Base-by-base conservation (phyloP, 139 green algal species). In the Edaphochlamys debaryana region DNA sequence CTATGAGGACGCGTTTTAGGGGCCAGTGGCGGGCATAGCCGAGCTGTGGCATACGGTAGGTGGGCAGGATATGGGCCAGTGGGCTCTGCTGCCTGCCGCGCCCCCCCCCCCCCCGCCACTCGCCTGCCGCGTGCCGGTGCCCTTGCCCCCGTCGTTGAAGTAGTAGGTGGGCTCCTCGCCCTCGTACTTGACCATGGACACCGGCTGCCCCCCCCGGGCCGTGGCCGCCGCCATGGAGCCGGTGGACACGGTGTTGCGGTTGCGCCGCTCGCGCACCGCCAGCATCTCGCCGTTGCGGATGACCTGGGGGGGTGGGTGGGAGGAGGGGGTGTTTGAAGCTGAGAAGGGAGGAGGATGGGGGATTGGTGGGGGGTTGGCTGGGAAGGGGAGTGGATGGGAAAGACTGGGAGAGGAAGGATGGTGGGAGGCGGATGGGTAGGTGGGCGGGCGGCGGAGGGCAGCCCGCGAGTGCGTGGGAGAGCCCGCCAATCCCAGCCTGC, bases 281-380 rank as follows among this genome's bases (percentile, higher is more conserved):
- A 99, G 84, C 95, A 99, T 98, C 89, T 98, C 91, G 1, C 97
- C 97, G 87, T 99, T 99, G 83, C 93, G 92, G 85, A 99, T 99
- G 20, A 99, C 97, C 75, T 94, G 85, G 29, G 66, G 34, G 37
- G 62, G 69, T n/a, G n/a, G n/a, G n/a, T n/a, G 71, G 56, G 62
- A 85, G 58, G 34, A 69, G 50, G n/a, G 11, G 71, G 30, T 25
- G 56, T 25, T 4, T 25, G 69, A 7, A 27, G 42, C 8, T 63
- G 42, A 27, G 36, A n/a, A 42, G 34, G 42, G 27, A 40, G 27
- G 7, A n/a, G n/a, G n/a, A n/a, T n/a, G n/a, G n/a, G n/a, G n/a
- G n/a, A n/a, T n/a, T n/a, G n/a, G n/a, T n/a, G n/a, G n/a, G n/a
- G n/a, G n/a, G n/a, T n/a, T n/a, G n/a, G n/a, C n/a, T n/a, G n/a